Evolutionary conservation across 2,329 filamentous ascomycete genomes (phyloP).

Genomic region (Microsporum audouinii): DNA sequence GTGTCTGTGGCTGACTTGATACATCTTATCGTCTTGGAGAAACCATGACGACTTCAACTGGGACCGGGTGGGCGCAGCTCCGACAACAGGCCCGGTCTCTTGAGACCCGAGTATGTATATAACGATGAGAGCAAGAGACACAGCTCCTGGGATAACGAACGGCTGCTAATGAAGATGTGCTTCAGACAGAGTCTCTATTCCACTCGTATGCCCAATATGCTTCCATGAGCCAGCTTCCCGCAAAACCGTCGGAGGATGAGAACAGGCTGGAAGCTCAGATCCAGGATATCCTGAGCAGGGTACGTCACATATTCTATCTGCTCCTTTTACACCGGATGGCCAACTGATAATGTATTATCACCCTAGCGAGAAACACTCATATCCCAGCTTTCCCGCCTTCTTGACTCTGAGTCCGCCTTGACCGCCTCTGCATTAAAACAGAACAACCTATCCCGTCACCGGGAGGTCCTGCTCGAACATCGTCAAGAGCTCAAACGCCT

Average conservation of each 20-base stretch:
- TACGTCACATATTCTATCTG: conserved; percentile 26
- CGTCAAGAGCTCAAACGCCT: conserved; percentile 69
- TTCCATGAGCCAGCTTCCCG: conserved; percentile 63
- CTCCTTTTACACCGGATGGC: neutral
- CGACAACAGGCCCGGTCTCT: conserved; percentile 81
- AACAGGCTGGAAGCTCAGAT: conserved; percentile 66
- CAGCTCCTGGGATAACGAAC: neutral
- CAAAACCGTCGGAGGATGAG: conserved; percentile 78
- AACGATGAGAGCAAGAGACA: neutral
- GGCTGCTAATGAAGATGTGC: neutral
- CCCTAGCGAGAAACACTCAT: conserved; percentile 68
- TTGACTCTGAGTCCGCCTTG: conserved; percentile 81
- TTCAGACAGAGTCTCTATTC: conserved; percentile 62
- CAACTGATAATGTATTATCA: neutral
- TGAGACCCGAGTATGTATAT: conserved; percentile 65
- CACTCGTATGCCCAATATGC: conserved; percentile 81
- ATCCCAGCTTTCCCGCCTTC: conserved; percentile 69
- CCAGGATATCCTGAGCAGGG: conserved; percentile 73
- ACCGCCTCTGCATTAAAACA: conserved; percentile 91
- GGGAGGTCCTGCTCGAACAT: conserved; percentile 81
- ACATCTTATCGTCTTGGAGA: neutral
- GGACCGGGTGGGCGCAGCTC: conserved; percentile 77
- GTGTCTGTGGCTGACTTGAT: neutral
- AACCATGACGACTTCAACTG: conserved; percentile 45
- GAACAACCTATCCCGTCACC: conserved; percentile 83